Base-by-base conservation (phyloP, 2,329 filamentous ascomycete species). In the Curvularia verruculosa region DNA sequence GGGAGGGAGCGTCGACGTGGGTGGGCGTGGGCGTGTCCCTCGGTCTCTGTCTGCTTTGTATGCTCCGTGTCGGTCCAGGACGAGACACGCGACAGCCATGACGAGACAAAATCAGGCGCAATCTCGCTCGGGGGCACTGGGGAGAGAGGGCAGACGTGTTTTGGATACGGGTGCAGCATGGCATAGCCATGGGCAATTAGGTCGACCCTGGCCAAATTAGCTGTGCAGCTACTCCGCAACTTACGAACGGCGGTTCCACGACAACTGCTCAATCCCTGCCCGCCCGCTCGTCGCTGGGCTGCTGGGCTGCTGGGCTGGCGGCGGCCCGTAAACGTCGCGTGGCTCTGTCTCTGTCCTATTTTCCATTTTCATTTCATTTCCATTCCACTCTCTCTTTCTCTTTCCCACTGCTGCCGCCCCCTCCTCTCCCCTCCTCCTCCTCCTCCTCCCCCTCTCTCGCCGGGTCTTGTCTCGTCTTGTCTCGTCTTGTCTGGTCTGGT, bases 181-280 rank as follows among this genome's bases (percentile, higher is more conserved):
- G 43, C 24, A 29, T 3, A 45, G 43, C 8, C 43, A 49, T 31
- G 39, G 29, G 54, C 55, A 57, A 48, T 54, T 58, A 58, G 55
- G 52, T 43, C 51, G 51, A 58, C 55, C 55, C 55, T 58, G 51
- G 47, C 23, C 50, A 58, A 54, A 54, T 58, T 50, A 46, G 51
- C 51, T 29, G 31, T 31, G 31, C 24, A 21, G 26, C 49, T 58
- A 58, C 55, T 58, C 55, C 55, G 55, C 55, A 58, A 49, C 40
- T 37, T 37, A 50, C 55, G 26, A 52, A 45, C 54, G 46, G 40
- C 44, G 54, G 49, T 56, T 49, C 49, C 54, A 53, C 54, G 43
- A 56, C 43, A 31, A n/a, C 36, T 31, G 47, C 28, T 50, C 13
- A 39, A 41, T 51, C 53, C 44, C 52, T 55, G 46, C 43, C 31